phyloP scores from a whole-genome alignment of 73 alveolate genomes.

The Effrenium voratum region DNA sequence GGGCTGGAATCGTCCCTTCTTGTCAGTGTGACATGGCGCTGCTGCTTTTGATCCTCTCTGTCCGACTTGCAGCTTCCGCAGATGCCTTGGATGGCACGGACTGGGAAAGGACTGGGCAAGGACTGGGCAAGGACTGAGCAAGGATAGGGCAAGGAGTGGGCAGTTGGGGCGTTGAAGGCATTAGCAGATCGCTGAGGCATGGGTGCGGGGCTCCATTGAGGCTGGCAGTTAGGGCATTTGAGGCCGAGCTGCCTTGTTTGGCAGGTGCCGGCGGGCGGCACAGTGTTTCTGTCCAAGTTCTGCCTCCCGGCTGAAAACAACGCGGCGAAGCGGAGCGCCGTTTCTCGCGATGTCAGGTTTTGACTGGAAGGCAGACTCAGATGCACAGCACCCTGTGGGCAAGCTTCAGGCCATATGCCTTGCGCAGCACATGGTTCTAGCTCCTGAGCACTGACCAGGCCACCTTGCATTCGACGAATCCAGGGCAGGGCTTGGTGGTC shows the following conservation, averaged over 20 bases:
- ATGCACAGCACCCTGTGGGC: slow-evolving; percentile 13
- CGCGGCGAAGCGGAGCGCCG: background rate
- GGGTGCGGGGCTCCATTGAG: slow-evolving; percentile 76
- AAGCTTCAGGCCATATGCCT: slow-evolving; percentile 8
- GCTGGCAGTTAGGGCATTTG: background rate
- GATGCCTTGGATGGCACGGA: background rate
- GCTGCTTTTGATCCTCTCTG: too few relatives aligned
- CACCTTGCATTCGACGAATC: slow-evolving; percentile 33
- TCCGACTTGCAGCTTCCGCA: slow-evolving; percentile 5
- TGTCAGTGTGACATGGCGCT: too few relatives aligned
- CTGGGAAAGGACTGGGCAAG: background rate
- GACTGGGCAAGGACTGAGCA: background rate
- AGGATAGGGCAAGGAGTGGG: background rate
- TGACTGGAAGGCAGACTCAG: slow-evolving; percentile 15
- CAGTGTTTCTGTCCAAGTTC: slow-evolving; percentile 44
- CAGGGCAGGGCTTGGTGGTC: slow-evolving; percentile 7
- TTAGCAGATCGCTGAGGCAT: slow-evolving; percentile 39
- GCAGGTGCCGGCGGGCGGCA: slow-evolving; percentile 64
- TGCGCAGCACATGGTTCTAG: background rate
- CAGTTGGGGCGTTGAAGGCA: too few relatives aligned
- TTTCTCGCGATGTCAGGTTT: background rate
- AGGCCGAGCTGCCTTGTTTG: background rate
- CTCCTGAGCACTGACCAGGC: slow-evolving; percentile 11
- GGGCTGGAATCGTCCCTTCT: too few relatives aligned
- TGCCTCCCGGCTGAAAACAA: background rate